Evolutionary conservation across 352 stramenopile species (phyloP).

Genomic region (Pythium rhizo-oryzae): DNA sequence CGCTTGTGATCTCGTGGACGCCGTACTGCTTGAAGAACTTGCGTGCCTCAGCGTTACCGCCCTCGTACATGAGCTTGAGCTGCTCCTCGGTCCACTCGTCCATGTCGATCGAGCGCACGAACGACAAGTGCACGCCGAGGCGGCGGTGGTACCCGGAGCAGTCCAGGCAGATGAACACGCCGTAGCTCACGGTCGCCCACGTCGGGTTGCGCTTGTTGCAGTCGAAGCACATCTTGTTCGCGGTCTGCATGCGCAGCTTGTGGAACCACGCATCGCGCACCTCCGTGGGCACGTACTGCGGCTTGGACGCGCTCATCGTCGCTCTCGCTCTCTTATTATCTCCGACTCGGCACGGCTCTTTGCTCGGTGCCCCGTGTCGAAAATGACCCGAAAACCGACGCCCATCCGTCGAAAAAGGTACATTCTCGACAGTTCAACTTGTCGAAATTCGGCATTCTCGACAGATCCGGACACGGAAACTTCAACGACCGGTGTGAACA

Average conservation of each 20-base stretch:
- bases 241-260: conserved; percentile 68
- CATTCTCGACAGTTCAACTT: conserved; percentile 15
- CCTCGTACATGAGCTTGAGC: conserved; percentile 91
- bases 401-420: conserved; percentile 5
- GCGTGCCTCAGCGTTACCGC: conserved; percentile 91
- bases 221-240: conserved; percentile 95
- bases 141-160: conserved; percentile 94
- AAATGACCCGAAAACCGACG: conserved; percentile 9
- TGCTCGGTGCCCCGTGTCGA: neutral
- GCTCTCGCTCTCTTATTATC: neutral
- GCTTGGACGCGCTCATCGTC: conserved; percentile 40
- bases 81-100: conserved; percentile 96
- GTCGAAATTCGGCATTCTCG: conserved; percentile 14
- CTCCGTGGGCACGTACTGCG: conserved; percentile 71
- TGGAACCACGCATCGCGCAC: conserved; percentile 88
- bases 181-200: conserved; percentile 96
- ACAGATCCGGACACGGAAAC: neutral
- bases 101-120: conserved; percentile 96
- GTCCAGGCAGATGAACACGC: conserved; percentile 96
- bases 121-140: conserved; percentile 94
- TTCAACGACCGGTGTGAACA: neutral
- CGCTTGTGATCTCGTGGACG: conserved; percentile 85
- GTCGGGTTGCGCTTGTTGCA: conserved; percentile 95
- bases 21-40: conserved; percentile 95
- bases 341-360: neutral